Evolutionary conservation across 495 filamentous ascomycete species (phyloP).

Genomic region (Sordaria brevicollis): DNA sequence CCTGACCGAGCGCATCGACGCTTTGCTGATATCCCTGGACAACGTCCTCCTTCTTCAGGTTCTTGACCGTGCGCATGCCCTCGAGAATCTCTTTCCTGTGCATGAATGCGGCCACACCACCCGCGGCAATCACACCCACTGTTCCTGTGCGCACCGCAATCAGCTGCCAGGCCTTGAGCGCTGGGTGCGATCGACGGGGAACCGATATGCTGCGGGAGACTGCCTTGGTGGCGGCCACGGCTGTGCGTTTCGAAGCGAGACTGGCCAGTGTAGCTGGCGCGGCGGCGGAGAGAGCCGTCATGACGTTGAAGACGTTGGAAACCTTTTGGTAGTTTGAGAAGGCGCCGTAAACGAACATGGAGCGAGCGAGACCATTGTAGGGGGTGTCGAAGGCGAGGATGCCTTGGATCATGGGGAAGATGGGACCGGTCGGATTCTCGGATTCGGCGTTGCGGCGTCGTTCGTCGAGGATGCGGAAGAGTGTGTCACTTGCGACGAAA

Average conservation of each 20-base stretch:
- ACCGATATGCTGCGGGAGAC: constrained; percentile 25
- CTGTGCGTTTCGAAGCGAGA: constrained; percentile 27
- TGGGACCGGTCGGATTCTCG: constrained; percentile 19
- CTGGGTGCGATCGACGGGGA: constrained; percentile 25
- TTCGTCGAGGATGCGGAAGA: constrained; percentile 46
- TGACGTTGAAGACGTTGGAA: constrained; percentile 60
- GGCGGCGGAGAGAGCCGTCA: constrained; percentile 46
- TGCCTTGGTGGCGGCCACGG: constrained; percentile 20
- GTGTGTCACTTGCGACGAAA: constrained; percentile 79
- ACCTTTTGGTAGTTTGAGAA: constrained; percentile 81
- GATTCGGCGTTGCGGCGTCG: constrained; percentile 17
- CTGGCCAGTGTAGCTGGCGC: constrained; percentile 38
- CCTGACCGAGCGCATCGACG: constrained; percentile 37
- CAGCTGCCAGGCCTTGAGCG: constrained; percentile 62
- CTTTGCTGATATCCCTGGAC: constrained; percentile 31
- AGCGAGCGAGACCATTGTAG: constrained; percentile 78
- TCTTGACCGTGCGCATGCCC: constrained; percentile 33
- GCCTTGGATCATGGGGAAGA: constrained; percentile 64
- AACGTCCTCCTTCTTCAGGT: constrained; percentile 27
- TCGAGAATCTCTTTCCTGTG: constrained; percentile 65
- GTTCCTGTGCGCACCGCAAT: constrained; percentile 79
- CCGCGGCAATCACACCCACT: constrained; percentile 77
- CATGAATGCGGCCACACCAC: constrained; percentile 75
- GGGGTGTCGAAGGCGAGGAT: constrained; percentile 92
- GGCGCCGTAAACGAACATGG: constrained; percentile 82